Base-by-base conservation (phyloP, 805 yeast genomes). In the Candida boleticola region DNA sequence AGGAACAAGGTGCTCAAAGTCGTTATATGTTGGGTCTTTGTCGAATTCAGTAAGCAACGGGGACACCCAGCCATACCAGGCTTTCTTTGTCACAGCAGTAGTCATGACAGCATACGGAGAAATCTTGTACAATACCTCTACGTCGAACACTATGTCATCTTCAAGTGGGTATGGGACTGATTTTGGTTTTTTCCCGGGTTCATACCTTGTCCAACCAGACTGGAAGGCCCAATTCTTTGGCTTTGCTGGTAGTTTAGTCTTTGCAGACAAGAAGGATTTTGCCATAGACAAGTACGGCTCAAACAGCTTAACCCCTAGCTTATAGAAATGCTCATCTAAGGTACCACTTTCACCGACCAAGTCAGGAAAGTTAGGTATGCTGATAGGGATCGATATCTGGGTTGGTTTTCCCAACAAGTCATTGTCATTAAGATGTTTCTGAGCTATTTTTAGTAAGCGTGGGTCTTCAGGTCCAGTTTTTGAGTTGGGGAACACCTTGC, bases 1-100 rank as follows among this genome's bases (percentile, higher is more conserved):
- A 0, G 98, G 97, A 0, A 95, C 79, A 41, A 95, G 63, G 51
- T 89, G 95, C 23, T 82, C 75, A 55, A 58, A 67, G 42, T 66
- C 64, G 21, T 51, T 34, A 32, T 48, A 40, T 16, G 64, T 54
- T 2, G 60, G 51, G 4, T 68, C 64, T 2, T 44, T 31, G 2
- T 80, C 64, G 37, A 78, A 80, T 2, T 76, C 77, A 1, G 85
- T 73, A 17, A 93, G 60, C 57, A 75, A 82, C 0, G 99, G 99
- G 0, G 96, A 89, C 6, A 89, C 82, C 99, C 99, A 93, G 0
- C 83, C 81, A 56, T 90, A 93, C 96, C 97, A 89, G 0, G 96
- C 95, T 7, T 74, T 68, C 0, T 72, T 58, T 0, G 96, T 80
- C 1, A 74, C 82, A 9, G 96, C 95, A 0, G 86, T 77, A 1